Base-by-base conservation (phyloP, 169 alveolate species). In the Plasmodium malariae region DNA sequence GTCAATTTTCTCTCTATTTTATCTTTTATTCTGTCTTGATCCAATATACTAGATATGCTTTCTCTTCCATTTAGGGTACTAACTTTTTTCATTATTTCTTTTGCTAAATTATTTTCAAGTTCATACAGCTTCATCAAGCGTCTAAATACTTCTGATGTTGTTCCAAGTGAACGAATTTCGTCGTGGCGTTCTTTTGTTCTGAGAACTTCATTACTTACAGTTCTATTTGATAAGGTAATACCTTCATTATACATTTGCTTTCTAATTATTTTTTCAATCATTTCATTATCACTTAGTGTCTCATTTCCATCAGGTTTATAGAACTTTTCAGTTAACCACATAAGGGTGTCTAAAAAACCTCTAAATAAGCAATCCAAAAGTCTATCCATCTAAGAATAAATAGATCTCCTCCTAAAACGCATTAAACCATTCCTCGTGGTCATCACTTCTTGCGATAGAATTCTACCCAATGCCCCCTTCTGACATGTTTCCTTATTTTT, bases 161-260 rank as follows among this genome's bases (percentile, higher is more conserved):
- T 36, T 48, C 86, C 86, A 14, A 48, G 86, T 1, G 26, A 12
- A 48, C 7, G n/a, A 48, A 71, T 71, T 71, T 71, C 86, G 17
- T 71, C 60, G 36, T 71, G 86, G 21, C 86, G 63, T 51, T 71
- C 86, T 49, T 71, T 71, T 12, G 68, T 71, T 19, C 86, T 71
- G 7, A 6, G 45, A 30, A 36, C 86, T 71, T 71, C 86, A 71
- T 71, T 71, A 26, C 34, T 48, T 71, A 71, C 86, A 9, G 86
- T 71, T 71, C 86, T 71, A 30, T 71, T 71, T 5, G 86, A 71
- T 49, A 71, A 57, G 30, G 86, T 71, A 48, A 71, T 57, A 7
- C 86, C 86, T 12, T 71, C 86, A 30, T 36, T 14, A 36, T 43
- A 71, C 68, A 71, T 49, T 71, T 71, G 86, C 48, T 49, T 71